Percentiles rank a stretch among this genome's conserved stretches.
These are phyloP conservation scores for bread wheat (Triticum aestivum) DNA, from an alignment of 176 grass and related monocot genomes.

Conservation along the genomic window IWGSC_CS_RefSeq_v2.1 NC_057807.1:39191416-39191915, in stretches of 20 bases:
- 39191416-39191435: too few species aligned
- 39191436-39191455: conserved; percentile 31
- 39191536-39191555: conserved; percentile 52
- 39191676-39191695: conserved; percentile 51
- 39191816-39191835: conserved; percentile 26
- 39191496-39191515: conserved; percentile 47
- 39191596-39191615: conserved; percentile 34
- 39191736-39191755: conserved; percentile 57
- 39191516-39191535: conserved; percentile 46
- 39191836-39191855: conserved; percentile 51
- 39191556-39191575: conserved; percentile 41
- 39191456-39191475: conserved; percentile 46
- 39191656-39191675: not conserved
- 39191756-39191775: conserved; percentile 47
- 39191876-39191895: conserved; percentile 51
- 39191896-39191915: conserved; percentile 22
- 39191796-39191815: conserved; percentile 64
- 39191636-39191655: conserved; percentile 16
- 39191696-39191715: conserved; percentile 53
- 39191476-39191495: conserved; percentile 38
- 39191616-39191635: conserved; percentile 40
- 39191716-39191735: conserved; percentile 40
- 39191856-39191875: conserved; percentile 36
- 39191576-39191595: conserved; percentile 52
- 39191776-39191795: conserved; percentile 54